phyloP scores from a whole-genome alignment of 2,329 filamentous ascomycete genomes.

The Talaromyces sp. region DNA sequence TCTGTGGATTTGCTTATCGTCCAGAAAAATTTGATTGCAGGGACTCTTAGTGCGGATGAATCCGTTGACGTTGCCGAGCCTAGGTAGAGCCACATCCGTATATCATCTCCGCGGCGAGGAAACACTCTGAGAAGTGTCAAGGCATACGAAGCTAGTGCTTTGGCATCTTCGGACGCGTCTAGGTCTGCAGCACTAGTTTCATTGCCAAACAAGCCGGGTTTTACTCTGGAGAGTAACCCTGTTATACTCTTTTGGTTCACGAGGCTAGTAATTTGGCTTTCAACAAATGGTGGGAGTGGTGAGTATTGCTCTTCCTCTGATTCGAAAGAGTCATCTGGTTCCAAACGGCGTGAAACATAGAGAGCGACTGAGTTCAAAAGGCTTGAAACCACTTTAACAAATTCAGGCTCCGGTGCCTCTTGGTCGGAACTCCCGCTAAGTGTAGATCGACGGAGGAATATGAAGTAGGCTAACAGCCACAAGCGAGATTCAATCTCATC shows the following conservation, averaged over 20 bases:
- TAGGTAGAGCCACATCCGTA: slow-evolving; percentile 89
- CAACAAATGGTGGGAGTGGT: slow-evolving; percentile 52
- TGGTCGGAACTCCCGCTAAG: slow-evolving; percentile 31
- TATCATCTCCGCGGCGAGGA: slow-evolving; percentile 74
- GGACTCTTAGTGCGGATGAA: slow-evolving; percentile 41
- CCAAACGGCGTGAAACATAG: slow-evolving; percentile 49
- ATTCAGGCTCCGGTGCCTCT: slow-evolving; percentile 48
- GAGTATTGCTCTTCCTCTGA: slow-evolving; percentile 21
- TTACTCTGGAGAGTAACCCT: slow-evolving; percentile 49
- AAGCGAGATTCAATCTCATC: slow-evolving; percentile 41
- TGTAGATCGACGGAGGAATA: slow-evolving; percentile 53
- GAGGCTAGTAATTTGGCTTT: slow-evolving; percentile 63
- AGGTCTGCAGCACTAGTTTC: slow-evolving; percentile 14
- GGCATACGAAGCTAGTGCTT: slow-evolving; percentile 77
- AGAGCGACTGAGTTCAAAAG: slow-evolving; percentile 55
- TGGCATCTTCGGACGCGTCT: slow-evolving; percentile 56
- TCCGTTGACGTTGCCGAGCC: slow-evolving; percentile 54
- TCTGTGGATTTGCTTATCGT: slow-evolving; percentile 56
- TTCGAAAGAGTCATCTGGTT: slow-evolving; percentile 32
- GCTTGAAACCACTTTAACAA: slow-evolving; percentile 52
- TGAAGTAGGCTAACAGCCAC: slow-evolving; percentile 57
- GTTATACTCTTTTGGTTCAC: slow-evolving; percentile 73
- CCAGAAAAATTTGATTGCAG: slow-evolving; percentile 84
- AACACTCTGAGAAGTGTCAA: slow-evolving; percentile 83
- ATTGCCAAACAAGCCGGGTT: slow-evolving; percentile 9